These are phyloP conservation scores for Medicago ruthenica DNA, from an alignment of 306 rosid genomes.

Conservation along the genomic window DNA sequence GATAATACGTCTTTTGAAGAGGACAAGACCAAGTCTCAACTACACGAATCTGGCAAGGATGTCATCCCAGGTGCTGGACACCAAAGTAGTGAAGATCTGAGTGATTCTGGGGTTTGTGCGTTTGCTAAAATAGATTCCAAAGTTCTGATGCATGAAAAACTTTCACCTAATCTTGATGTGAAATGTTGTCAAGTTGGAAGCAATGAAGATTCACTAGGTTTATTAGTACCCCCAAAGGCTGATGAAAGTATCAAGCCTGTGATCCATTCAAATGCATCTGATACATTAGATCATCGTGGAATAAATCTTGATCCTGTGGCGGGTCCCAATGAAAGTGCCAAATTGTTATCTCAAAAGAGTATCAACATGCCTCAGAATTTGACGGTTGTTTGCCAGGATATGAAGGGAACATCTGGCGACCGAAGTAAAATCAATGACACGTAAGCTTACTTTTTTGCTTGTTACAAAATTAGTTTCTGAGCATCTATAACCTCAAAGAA, in stretches of 20 bases:
- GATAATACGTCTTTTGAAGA: slow-evolving; percentile 48
- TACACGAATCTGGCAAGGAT: slow-evolving; percentile 47
- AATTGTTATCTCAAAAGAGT: slow-evolving; percentile 51
- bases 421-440: slow-evolving; percentile 51
- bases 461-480: slow-evolving; percentile 30
- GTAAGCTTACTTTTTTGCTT: slow-evolving; percentile 60
- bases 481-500: not conserved
- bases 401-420: slow-evolving; percentile 50
- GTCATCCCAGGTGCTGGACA: slow-evolving; percentile 44
- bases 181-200: slow-evolving; percentile 47
- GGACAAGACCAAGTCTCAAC: slow-evolving; percentile 42
- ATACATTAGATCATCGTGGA: slow-evolving; percentile 45
- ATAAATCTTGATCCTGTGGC: slow-evolving; percentile 47
- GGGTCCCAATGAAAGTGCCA: slow-evolving; percentile 38
- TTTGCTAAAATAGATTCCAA: slow-evolving; percentile 49
- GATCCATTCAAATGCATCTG: slow-evolving; percentile 51
- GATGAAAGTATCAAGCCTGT: slow-evolving; percentile 39
- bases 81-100: slow-evolving; percentile 45
- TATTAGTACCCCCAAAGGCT: slow-evolving; percentile 45
- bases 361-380: slow-evolving; percentile 38
- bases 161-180: slow-evolving; percentile 49
- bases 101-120: slow-evolving; percentile 48
- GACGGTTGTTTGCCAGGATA: slow-evolving; percentile 45
- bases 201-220: slow-evolving; percentile 49
- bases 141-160: slow-evolving; percentile 40